A percentile compares a stretch with the other conserved stretches of the same genome.
Evolutionary conservation across 345 rosid species (phyloP).

Genomic region (Limnanthes douglasii): DNA sequence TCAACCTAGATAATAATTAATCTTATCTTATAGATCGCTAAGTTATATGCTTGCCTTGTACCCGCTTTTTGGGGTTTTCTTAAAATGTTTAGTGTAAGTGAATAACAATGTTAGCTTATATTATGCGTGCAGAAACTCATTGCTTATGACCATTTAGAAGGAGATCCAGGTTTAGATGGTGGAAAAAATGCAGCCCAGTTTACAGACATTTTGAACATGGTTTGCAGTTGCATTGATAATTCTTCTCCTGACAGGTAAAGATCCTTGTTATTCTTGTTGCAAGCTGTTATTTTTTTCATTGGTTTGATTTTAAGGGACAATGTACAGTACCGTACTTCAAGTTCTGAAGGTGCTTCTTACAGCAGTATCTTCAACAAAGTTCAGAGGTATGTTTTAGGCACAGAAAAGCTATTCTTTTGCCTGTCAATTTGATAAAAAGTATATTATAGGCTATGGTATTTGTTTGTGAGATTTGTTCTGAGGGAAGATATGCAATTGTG

Average conservation of each 20-base stretch:
- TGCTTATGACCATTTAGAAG: constrained; percentile 93
- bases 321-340: constrained; percentile 80
- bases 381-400: constrained; percentile 49
- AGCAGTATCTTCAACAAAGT: constrained; percentile 88
- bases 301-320: constrained; percentile 13
- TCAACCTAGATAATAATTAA: no score
- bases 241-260: constrained; percentile 89
- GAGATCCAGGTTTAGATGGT: constrained; percentile 91
- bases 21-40: no score
- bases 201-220: constrained; percentile 83
- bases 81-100: no score
- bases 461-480: not conserved
- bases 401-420: constrained; percentile 8
- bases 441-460: not conserved
- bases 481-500: not conserved
- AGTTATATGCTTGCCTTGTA: no score
- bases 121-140: constrained; percentile 65
- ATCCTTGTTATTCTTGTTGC: constrained; percentile 5
- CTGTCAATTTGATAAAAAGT: not conserved
- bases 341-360: constrained; percentile 95
- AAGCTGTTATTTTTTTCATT: constrained; percentile 8
- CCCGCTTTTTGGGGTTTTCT: not conserved
- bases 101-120: no score
- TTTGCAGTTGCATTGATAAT: constrained; percentile 79
- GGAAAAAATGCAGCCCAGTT: constrained; percentile 74